Evolutionary conservation across 1,139 yeast genomes (phyloP).

Genomic region (Yamadazyma buinensis): DNA sequence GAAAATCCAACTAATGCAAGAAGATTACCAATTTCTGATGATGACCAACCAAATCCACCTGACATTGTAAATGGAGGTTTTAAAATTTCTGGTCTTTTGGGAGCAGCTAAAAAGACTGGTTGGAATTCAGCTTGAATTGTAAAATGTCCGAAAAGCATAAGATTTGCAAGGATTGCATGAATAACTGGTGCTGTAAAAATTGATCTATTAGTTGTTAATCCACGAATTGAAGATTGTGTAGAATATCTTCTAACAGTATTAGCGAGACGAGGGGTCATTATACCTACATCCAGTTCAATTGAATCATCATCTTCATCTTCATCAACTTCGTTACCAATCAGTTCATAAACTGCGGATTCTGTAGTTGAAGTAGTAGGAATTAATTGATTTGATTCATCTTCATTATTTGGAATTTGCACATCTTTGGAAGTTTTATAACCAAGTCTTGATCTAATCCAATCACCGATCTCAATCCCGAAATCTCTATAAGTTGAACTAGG

Average conservation of each 20-base stretch:
- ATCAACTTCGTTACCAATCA: background rate
- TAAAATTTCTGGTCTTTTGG: slow-evolving; percentile 21
- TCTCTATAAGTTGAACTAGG: slow-evolving; percentile 40
- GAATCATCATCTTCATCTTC: slow-evolving; percentile 1
- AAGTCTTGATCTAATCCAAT: slow-evolving; percentile 23
- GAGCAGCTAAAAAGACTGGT: slow-evolving; percentile 54
- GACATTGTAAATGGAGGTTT: slow-evolving; percentile 31
- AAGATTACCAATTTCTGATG: slow-evolving; percentile 50
- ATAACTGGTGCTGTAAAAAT: slow-evolving; percentile 7
- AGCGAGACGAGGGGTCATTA: background rate
- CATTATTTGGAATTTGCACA: no score
- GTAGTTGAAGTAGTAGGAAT: background rate
- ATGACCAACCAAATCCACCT: slow-evolving; percentile 28
- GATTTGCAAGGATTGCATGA: slow-evolving; percentile 8
- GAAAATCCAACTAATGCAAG: slow-evolving; percentile 53
- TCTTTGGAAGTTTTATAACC: background rate
- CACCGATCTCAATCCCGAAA: slow-evolving; percentile 51
- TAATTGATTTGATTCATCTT: slow-evolving; percentile 11
- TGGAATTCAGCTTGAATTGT: slow-evolving; percentile 53
- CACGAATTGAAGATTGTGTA: slow-evolving; percentile 1
- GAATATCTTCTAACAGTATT: slow-evolving; percentile 5
- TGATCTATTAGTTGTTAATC: slow-evolving; percentile 1
- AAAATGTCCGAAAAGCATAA: slow-evolving; percentile 28
- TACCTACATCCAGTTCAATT: slow-evolving; percentile 2
- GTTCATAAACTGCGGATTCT: background rate